Percentiles rank a stretch among this genome's conserved stretches.
phyloP scores from a whole-genome alignment of 768 basidiomycete genomes.

The Tulasnella sp. region DNA sequence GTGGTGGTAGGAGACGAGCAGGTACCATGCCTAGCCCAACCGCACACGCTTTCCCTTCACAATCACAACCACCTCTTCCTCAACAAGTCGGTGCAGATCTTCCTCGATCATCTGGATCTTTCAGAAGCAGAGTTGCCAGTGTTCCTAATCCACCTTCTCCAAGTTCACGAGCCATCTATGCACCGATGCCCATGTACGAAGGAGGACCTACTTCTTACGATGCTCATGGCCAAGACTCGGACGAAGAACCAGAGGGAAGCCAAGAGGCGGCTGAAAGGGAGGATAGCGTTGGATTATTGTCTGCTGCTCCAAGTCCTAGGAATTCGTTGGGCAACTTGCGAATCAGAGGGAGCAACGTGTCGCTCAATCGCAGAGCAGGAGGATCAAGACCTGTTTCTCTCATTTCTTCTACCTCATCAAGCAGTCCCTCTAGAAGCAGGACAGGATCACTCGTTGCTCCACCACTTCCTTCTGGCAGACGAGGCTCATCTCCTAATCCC shows the following conservation, averaged over 20 bases:
- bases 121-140: background rate
- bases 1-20: conserved; percentile 4
- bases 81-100: too few relatives aligned
- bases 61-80: conserved; percentile 1
- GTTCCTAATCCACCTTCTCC: conserved; percentile 12
- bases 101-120: background rate
- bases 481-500: background rate
- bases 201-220: conserved; percentile 10
- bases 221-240: conserved; percentile 7
- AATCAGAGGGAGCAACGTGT: conserved; percentile 1
- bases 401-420: background rate
- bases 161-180: background rate
- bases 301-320: conserved; percentile 1
- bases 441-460: background rate
- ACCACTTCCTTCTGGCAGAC: conserved; percentile 4
- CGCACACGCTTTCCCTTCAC: background rate
- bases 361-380: background rate
- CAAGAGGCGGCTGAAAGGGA: conserved; percentile 17
- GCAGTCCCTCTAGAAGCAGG: background rate
- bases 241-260: conserved; percentile 5
- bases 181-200: conserved; percentile 1
- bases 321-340: background rate
- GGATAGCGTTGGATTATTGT: conserved; percentile 17
- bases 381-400: background rate
- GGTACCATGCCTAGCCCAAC: conserved; percentile 5